Conservation (phyloP, 2,329 filamentous ascomycete species). For the Colletotrichum tanaceti region DNA sequence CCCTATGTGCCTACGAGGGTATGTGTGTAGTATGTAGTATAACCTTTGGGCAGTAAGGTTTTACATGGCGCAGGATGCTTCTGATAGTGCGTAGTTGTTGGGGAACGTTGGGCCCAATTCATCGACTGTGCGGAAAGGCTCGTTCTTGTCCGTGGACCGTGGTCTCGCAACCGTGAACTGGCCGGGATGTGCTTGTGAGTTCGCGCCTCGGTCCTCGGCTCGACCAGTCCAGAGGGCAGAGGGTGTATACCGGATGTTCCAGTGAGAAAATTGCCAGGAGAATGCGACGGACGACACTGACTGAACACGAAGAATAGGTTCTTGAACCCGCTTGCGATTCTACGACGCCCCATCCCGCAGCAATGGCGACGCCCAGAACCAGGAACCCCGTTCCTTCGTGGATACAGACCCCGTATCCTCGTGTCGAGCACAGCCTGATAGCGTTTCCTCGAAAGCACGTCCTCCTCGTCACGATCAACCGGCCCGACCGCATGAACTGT, state of each 20-base stretch:
- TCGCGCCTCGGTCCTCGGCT: not conserved
- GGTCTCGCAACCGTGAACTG: not conserved
- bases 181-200: not conserved
- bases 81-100: not conserved
- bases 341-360: not conserved
- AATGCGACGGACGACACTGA: not conserved
- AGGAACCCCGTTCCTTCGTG: conserved; percentile 49
- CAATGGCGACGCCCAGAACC: conserved; percentile 44
- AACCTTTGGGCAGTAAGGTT: not conserved
- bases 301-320: no score
- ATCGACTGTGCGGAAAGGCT: conserved; percentile 10
- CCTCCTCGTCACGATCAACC: conserved; percentile 59
- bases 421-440: conserved; percentile 49
- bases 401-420: conserved; percentile 49
- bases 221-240: not conserved
- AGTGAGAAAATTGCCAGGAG: not conserved
- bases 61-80: not conserved
- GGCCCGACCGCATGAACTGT: conserved; percentile 56
- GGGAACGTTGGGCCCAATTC: not conserved
- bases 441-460: conserved; percentile 56
- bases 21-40: no score
- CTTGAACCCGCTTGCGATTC: not conserved
- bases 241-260: not conserved
- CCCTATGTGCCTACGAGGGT: no score
- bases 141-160: conserved; percentile 3